Evolutionary conservation across 2,329 filamentous ascomycete genomes (phyloP).

Genomic region (Scedosporium dehoogii): DNA sequence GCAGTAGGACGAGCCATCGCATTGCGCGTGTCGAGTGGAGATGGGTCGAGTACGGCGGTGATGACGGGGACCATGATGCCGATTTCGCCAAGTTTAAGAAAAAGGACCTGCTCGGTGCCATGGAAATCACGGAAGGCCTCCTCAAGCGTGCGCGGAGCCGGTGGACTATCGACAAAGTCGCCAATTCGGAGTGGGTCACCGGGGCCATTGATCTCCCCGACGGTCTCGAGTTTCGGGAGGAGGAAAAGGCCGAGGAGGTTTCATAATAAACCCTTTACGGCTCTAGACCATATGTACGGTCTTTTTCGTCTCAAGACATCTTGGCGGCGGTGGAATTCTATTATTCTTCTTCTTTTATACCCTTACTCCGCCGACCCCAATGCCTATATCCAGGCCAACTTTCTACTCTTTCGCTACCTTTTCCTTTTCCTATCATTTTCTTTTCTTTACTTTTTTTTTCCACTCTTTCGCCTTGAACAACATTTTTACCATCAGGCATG

Average conservation of each 20-base stretch:
- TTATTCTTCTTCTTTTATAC: background rate
- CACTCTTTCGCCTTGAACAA: background rate
- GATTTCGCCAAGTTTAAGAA: conserved; percentile 50
- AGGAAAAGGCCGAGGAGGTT: conserved; percentile 46
- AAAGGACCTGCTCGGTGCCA: conserved; percentile 61
- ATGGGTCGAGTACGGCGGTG: conserved; percentile 78
- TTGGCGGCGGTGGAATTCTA: background rate
- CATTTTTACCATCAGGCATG: background rate
- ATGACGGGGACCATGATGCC: conserved; percentile 77
- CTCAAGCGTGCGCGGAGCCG: conserved; percentile 73
- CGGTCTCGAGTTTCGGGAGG: conserved; percentile 49
- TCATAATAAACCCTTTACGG: conserved; percentile 11
- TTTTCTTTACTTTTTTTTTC: background rate
- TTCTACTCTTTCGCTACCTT: background rate
- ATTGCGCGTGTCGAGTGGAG: conserved; percentile 94
- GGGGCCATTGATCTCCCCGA: conserved; percentile 61
- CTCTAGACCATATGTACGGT: too few relatives aligned
- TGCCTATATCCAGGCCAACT: background rate
- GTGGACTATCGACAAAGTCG: conserved; percentile 66
- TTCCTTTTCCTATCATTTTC: background rate
- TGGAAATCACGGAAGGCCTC: conserved; percentile 72
- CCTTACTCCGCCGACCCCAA: background rate
- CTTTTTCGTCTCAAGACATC: too few relatives aligned
- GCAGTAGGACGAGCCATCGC: conserved; percentile 79
- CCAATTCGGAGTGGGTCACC: conserved; percentile 64